Evolutionary conservation across 108 stramenopile species (phyloP).

Genomic region (Pseudonitzschia multiseries): DNA sequence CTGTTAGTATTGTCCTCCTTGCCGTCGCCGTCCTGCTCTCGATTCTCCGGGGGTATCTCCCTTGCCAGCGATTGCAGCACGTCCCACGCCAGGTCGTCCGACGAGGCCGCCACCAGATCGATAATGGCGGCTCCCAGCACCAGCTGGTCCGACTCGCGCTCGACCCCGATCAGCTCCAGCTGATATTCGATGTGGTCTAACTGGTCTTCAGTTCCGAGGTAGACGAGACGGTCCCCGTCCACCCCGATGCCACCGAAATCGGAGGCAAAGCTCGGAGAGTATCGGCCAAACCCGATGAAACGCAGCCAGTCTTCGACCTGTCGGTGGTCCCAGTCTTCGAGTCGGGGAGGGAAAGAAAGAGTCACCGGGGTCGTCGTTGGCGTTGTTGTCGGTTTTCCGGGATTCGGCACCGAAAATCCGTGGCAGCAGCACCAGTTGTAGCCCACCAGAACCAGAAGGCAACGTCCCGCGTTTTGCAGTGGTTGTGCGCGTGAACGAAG

Average conservation of each 20-base stretch:
- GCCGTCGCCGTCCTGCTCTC: not conserved
- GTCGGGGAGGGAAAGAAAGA: not conserved
- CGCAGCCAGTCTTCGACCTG: slow-evolving; percentile 2
- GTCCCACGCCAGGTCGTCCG: not conserved
- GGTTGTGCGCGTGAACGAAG: too few species aligned
- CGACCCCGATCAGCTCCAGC: slow-evolving; percentile 5
- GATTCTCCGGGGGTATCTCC: not conserved
- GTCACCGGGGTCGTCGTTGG: too few species aligned
- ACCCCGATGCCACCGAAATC: slow-evolving; percentile 11
- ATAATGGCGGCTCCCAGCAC: slow-evolving; percentile 1
- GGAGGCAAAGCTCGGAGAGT: slow-evolving; percentile 4
- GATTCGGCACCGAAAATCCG: too few species aligned
- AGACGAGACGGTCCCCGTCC: slow-evolving; percentile 10
- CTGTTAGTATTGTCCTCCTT: not conserved
- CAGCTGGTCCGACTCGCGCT: not conserved
- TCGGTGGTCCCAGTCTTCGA: slow-evolving; percentile 12
- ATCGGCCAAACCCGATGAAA: not conserved
- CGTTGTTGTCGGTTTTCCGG: too few species aligned
- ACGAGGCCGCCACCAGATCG: slow-evolving; percentile 6
- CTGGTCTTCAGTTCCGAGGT: slow-evolving; percentile 5
- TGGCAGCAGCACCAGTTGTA: too few species aligned
- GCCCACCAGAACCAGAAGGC: too few species aligned
- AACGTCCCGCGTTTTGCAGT: too few species aligned
- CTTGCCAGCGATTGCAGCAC: not conserved
- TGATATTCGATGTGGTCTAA: slow-evolving; percentile 20